Evolutionary conservation across 2,329 filamentous ascomycete genomes (phyloP).

Genomic region (Fusarium sp.): DNA sequence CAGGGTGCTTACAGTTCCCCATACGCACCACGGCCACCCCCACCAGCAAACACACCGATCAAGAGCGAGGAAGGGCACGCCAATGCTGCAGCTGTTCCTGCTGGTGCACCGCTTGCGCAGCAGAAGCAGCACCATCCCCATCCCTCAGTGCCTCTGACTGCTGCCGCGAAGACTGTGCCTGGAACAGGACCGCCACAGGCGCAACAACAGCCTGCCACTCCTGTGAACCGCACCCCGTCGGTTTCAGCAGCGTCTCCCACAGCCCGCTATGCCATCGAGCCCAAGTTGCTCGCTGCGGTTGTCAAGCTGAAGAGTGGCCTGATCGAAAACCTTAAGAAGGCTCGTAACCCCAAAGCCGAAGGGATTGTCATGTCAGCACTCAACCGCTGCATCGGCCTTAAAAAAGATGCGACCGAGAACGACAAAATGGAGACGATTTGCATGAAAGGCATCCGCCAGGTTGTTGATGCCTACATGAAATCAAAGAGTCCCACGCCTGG

Average conservation of each 20-base stretch:
- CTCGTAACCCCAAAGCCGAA: slow-evolving; percentile 53
- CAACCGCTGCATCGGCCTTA: slow-evolving; percentile 59
- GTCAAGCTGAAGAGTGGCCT: slow-evolving; percentile 57
- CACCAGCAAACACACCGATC: slow-evolving; percentile 36
- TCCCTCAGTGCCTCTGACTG: slow-evolving; percentile 16
- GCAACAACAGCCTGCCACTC: slow-evolving; percentile 26
- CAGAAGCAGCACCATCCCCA: slow-evolving; percentile 13
- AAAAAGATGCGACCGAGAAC: slow-evolving; percentile 53
- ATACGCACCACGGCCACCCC: slow-evolving; percentile 48
- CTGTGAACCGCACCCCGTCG: slow-evolving; percentile 37
- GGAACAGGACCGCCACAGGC: slow-evolving; percentile 22
- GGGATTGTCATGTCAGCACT: slow-evolving; percentile 62
- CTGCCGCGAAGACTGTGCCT: slow-evolving; percentile 32
- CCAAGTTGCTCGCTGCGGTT: slow-evolving; percentile 53
- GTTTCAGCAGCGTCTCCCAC: slow-evolving; percentile 40
- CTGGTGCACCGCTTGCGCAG: slow-evolving; percentile 12
- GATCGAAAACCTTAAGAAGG: slow-evolving; percentile 55
- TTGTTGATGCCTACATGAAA: slow-evolving; percentile 55
- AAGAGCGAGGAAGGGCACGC: slow-evolving; percentile 44
- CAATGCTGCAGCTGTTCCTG: neutral
- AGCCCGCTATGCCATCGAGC: slow-evolving; percentile 53
- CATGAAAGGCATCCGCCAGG: slow-evolving; percentile 52
- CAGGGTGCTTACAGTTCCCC: slow-evolving; percentile 49
- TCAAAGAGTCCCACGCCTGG: slow-evolving; percentile 48
- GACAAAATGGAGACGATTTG: slow-evolving; percentile 58